These are phyloP conservation scores for Coleophoma eucalyptorum DNA, from an alignment of 2,329 filamentous ascomycete species.

Conservation along the genomic window DNA sequence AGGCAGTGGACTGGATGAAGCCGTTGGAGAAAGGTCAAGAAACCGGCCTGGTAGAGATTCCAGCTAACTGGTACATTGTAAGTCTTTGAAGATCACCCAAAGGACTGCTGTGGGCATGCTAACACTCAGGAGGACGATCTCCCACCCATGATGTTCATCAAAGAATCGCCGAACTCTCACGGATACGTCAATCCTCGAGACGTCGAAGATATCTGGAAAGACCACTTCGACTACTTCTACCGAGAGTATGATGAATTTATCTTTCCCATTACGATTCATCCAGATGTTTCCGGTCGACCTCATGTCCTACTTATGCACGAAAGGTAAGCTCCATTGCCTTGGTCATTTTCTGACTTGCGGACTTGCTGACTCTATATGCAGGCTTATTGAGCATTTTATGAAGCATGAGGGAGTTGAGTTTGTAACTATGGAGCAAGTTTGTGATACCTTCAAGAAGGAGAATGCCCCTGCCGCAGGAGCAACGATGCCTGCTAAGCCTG, in stretches of 20 bases:
- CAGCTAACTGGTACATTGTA: constrained; percentile 51
- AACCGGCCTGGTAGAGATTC: constrained; percentile 65
- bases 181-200: constrained; percentile 50
- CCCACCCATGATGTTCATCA: constrained; percentile 71
- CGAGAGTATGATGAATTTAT: constrained; percentile 73
- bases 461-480: constrained; percentile 54
- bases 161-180: constrained; percentile 60
- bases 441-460: constrained; percentile 68
- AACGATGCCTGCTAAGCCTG: constrained; percentile 52
- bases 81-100: no score
- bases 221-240: constrained; percentile 72
- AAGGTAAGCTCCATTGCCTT: constrained; percentile 36
- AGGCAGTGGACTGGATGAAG: constrained; percentile 64
- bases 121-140: constrained; percentile 41
- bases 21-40: constrained; percentile 53
- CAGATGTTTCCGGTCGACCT: constrained; percentile 67
- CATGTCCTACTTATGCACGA: constrained; percentile 74
- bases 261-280: constrained; percentile 75
- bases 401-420: constrained; percentile 57
- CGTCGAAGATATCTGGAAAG: constrained; percentile 51
- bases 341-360: constrained; percentile 37
- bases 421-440: constrained; percentile 69
- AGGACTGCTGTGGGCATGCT: no score
- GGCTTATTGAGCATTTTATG: constrained; percentile 67
- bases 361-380: constrained; percentile 66